Conservation (phyloP, 176 grass and related monocot species). For the Triticum dicoccoides region DNA sequence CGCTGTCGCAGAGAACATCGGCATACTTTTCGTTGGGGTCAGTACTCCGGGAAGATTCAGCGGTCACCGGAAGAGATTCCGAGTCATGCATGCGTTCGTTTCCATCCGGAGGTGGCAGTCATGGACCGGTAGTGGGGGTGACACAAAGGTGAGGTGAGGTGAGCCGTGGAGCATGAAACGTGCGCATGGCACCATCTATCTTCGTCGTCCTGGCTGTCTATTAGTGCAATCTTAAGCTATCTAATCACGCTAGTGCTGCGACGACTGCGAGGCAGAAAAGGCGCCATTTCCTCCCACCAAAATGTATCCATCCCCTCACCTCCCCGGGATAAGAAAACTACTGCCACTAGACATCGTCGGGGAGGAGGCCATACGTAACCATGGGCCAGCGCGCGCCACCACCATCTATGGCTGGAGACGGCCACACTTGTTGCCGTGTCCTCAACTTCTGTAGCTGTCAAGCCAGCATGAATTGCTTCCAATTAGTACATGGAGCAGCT, state of each 20-base stretch:
- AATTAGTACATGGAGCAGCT: not conserved
- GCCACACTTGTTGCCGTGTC: not conserved
- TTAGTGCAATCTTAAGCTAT: constrained; percentile 20
- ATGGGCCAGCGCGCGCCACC: constrained; percentile 17
- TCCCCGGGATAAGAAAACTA: constrained; percentile 40
- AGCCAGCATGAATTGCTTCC: not conserved
- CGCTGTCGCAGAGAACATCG: not conserved
- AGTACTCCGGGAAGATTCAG: not conserved
- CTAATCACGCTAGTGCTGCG: constrained; percentile 5
- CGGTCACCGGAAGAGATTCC: not conserved
- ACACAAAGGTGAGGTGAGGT: no score
- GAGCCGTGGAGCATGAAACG: not conserved
- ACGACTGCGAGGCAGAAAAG: not conserved
- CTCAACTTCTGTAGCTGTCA: not conserved
- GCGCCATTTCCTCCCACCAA: not conserved
- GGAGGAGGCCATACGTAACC: not conserved
- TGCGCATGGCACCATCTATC: constrained; percentile 20
- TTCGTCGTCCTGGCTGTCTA: not conserved
- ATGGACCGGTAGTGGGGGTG: not conserved
- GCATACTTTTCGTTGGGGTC: not conserved
- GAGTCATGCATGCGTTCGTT: not conserved
- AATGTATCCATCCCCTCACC: not conserved
- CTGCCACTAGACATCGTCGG: constrained; percentile 20
- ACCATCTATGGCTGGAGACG: constrained; percentile 1
- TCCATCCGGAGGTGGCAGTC: not conserved